phyloP scores from a whole-genome alignment of 306 rosid species.

The Corylus avellana region DNA sequence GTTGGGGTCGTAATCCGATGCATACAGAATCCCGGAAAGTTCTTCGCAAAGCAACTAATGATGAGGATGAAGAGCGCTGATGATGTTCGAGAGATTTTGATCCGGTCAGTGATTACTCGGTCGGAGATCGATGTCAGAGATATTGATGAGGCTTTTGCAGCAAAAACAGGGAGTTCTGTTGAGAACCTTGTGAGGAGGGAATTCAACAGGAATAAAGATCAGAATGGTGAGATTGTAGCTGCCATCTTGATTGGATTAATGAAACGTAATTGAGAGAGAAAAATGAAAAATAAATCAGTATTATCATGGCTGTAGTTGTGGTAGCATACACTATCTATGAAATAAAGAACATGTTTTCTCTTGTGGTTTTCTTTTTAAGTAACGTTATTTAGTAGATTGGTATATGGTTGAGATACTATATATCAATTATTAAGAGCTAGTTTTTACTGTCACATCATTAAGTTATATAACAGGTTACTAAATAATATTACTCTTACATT shows the following conservation, averaged over 20 bases:
- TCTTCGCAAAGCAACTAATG: conserved; percentile 20
- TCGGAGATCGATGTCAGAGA: conserved; percentile 13
- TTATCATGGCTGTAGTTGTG: no score
- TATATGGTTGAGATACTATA: no score
- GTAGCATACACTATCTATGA: no score
- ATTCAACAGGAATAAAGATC: conserved; percentile 9
- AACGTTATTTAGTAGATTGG: no score
- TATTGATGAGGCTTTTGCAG: conserved; percentile 7
- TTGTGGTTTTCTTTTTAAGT: no score
- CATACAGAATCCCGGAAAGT: conserved; percentile 21
- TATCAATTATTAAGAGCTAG: no score
- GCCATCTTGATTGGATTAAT: conserved; percentile 9
- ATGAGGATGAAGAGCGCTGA: conserved; percentile 25
- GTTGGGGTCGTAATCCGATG: conserved; percentile 14
- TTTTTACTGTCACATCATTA: no score
- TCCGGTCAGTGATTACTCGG: conserved; percentile 19
- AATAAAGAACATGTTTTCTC: no score
- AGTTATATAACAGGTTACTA: no score
- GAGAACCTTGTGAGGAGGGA: conserved; percentile 21
- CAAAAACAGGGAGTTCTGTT: conserved; percentile 22
- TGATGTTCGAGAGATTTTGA: conserved; percentile 17
- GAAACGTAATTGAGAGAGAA: conserved; percentile 5
- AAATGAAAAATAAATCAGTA: no score
- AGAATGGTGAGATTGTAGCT: conserved; percentile 6
- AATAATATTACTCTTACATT: no score